Evolutionary conservation across 257 asterid species (phyloP).

Genomic region (Nicotiana paniculata): DNA sequence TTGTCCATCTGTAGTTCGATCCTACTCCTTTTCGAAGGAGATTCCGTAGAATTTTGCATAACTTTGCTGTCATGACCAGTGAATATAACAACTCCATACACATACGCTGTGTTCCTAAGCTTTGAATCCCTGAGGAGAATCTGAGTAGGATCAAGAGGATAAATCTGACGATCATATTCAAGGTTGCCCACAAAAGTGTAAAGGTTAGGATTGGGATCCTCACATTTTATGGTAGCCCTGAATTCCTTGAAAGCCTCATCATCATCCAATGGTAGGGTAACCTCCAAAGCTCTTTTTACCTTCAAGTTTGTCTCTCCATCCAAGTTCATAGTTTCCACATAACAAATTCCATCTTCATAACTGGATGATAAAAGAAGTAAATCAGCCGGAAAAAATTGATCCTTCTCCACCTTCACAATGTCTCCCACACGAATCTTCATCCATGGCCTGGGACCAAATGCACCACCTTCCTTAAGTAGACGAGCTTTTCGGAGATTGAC

Average conservation of each 20-base stretch:
- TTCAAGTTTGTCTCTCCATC: constrained; percentile 97
- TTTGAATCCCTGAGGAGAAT: constrained; percentile 92
- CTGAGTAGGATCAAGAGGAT: constrained; percentile 87
- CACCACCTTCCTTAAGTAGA: constrained; percentile 61
- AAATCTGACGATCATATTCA: constrained; percentile 52
- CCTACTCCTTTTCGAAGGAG: constrained; percentile 89
- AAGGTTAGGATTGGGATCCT: constrained; percentile 90
- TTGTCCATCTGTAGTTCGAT: constrained; percentile 91
- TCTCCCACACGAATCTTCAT: constrained; percentile 90
- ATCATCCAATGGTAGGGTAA: constrained; percentile 53
- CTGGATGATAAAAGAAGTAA: constrained; percentile 78
- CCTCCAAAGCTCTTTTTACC: constrained; percentile 77
- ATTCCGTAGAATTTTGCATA: constrained; percentile 87
- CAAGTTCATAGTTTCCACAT: constrained; percentile 93
- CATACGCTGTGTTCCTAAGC: constrained; percentile 75
- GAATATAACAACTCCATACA: constrained; percentile 84
- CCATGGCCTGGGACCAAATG: constrained; percentile 70
- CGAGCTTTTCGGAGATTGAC: constrained; percentile 70
- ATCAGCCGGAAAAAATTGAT: constrained; percentile 88
- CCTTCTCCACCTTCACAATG: constrained; percentile 81
- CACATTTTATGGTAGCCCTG: constrained; percentile 62
- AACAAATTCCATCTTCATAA: constrained; percentile 91
- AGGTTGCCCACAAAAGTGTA: constrained; percentile 84
- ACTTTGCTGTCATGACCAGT: constrained; percentile 93
- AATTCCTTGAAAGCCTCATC: constrained; percentile 66